A percentile compares a stretch with the other conserved stretches of the same genome.
Conservation (phyloP, 306 rosid genomes). For the Rosa chinensis region DNA sequence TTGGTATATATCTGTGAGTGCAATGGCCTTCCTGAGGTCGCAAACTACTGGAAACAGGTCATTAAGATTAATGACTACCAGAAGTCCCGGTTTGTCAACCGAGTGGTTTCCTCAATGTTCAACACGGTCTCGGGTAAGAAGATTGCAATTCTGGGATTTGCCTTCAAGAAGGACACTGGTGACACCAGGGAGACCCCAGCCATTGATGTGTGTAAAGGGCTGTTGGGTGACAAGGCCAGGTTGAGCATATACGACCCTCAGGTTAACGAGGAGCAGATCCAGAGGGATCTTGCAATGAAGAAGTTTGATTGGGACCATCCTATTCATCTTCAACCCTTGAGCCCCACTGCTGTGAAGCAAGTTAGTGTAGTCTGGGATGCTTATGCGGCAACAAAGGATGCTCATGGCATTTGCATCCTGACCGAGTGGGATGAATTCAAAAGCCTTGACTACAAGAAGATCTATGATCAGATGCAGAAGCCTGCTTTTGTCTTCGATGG, state of each 20-base stretch:
- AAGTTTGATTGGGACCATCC: conserved; percentile 94
- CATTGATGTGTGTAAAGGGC: conserved; percentile 82
- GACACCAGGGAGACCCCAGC: conserved; percentile 94
- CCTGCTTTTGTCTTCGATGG: conserved; percentile 90
- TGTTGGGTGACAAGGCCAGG: conserved; percentile 69
- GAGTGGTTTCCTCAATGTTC: conserved; percentile 84
- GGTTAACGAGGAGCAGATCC: conserved; percentile 68
- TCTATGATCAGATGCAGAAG: conserved; percentile 70
- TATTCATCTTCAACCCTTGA: conserved; percentile 66
- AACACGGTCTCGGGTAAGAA: conserved; percentile 79
- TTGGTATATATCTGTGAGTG: conserved; percentile 90
- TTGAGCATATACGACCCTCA: conserved; percentile 87
- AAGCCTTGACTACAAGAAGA: conserved; percentile 63
- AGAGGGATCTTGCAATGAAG: conserved; percentile 74
- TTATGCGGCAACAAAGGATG: conserved; percentile 65
- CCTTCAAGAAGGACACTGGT: conserved; percentile 92
- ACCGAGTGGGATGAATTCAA: conserved; percentile 89
- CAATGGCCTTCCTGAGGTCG: conserved; percentile 92
- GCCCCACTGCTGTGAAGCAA: conserved; percentile 61
- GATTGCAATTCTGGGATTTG: conserved; percentile 72
- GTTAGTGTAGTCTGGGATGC: conserved; percentile 71
- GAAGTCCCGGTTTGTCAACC: conserved; percentile 76
- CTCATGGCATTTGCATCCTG: conserved; percentile 70
- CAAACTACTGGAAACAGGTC: conserved; percentile 93
- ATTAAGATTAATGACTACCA: conserved; percentile 91